Percentiles rank a stretch among this genome's conserved stretches.
These are phyloP conservation scores for Desmodesmus armatus DNA, from an alignment of 139 green algal species.

Conservation along the genomic window DNA sequence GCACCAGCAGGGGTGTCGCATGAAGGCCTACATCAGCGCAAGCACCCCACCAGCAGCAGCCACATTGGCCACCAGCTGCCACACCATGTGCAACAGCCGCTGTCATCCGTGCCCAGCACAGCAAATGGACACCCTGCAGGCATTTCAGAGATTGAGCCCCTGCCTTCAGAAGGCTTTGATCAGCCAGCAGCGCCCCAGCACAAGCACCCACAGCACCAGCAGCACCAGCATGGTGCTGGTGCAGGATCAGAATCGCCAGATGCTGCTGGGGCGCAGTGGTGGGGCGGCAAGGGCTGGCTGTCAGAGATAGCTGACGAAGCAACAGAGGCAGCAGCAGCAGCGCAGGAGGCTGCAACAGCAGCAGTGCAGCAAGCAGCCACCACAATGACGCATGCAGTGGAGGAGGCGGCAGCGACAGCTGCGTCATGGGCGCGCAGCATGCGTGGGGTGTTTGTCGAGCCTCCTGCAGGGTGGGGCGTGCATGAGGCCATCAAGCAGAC, in stretches of 20 bases:
- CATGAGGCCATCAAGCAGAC: conserved; percentile 28
- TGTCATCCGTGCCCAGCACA: too few species aligned
- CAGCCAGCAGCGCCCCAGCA: background rate
- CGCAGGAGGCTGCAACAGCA: conserved; percentile 4
- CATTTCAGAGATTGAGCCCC: too few species aligned
- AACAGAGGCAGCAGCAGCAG: conserved; percentile 32
- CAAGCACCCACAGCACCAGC: too few species aligned
- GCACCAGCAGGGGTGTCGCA: background rate
- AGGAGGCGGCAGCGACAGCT: conserved; percentile 31
- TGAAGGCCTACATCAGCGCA: background rate
- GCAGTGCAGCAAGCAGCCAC: conserved; percentile 33
- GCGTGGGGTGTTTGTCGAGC: conserved; percentile 22
- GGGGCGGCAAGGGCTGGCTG: background rate
- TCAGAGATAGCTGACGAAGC: conserved; percentile 27
- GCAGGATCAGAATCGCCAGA: background rate
- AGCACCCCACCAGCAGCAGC: conserved; percentile 23
- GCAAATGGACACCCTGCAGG: too few species aligned
- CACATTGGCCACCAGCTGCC: background rate
- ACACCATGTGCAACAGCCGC: too few species aligned
- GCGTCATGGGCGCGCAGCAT: conserved; percentile 28
- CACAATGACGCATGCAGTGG: background rate
- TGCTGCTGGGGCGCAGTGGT: background rate
- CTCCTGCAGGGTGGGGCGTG: conserved; percentile 14
- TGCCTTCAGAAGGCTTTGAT: too few species aligned
- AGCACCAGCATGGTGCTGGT: background rate